Conservation (phyloP, 2,329 filamentous ascomycete genomes). For the Epichloe gansuensis region DNA sequence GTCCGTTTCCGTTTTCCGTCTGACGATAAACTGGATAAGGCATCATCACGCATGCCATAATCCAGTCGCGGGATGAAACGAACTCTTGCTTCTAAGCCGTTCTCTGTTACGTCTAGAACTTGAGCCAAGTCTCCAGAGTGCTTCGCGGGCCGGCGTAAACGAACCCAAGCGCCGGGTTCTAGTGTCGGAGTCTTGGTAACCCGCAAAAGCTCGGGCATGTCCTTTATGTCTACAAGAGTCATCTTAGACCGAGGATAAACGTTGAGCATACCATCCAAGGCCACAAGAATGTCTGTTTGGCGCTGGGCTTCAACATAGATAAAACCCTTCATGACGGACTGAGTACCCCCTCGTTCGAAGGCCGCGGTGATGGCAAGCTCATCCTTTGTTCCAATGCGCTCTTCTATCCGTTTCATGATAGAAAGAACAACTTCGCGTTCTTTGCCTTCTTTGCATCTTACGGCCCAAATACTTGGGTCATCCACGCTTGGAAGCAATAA, state of each 20-base stretch:
- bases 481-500: slow-evolving; percentile 85
- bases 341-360: slow-evolving; percentile 73
- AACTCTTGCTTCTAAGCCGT: slow-evolving; percentile 78
- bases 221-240: slow-evolving; percentile 84
- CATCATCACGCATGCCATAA: slow-evolving; percentile 78
- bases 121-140: slow-evolving; percentile 86
- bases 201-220: slow-evolving; percentile 92
- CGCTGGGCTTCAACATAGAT: slow-evolving; percentile 89
- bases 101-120: slow-evolving; percentile 84
- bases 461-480: slow-evolving; percentile 91
- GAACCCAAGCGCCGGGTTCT: slow-evolving; percentile 83
- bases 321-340: slow-evolving; percentile 79
- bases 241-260: slow-evolving; percentile 83
- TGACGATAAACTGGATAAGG: slow-evolving; percentile 28
- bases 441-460: slow-evolving; percentile 89
- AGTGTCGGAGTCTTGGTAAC: slow-evolving; percentile 78
- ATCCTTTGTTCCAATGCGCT: slow-evolving; percentile 64
- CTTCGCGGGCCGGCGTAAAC: slow-evolving; percentile 65
- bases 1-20: slow-evolving; percentile 73
- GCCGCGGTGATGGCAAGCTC: slow-evolving; percentile 77
- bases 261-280: slow-evolving; percentile 74
- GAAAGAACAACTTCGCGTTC: slow-evolving; percentile 82
- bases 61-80: slow-evolving; percentile 83
- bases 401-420: slow-evolving; percentile 80
- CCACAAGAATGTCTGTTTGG: slow-evolving; percentile 73